A percentile compares a stretch with the other conserved stretches of the same genome.
These are phyloP conservation scores for Erodium texanum DNA, from an alignment of 441 rosid genomes.

Conservation along the genomic window DNA sequence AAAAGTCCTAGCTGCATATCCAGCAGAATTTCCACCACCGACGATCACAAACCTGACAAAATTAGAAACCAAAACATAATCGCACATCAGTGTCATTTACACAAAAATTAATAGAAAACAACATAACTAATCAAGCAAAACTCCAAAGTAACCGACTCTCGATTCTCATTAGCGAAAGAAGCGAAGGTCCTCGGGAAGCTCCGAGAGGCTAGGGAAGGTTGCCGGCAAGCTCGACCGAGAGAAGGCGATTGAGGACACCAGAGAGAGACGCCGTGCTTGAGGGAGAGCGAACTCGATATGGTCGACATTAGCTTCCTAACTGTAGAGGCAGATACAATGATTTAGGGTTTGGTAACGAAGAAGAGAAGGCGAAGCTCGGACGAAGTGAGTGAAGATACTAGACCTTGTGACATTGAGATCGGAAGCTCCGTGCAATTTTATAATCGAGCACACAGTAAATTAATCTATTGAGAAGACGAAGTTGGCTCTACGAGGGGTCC, in stretches of 20 bases:
- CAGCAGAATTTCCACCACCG: conserved; percentile 97
- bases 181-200: conserved; percentile 39
- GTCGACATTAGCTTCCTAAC: conserved; percentile 53
- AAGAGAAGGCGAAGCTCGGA: neutral
- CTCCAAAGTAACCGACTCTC: conserved; percentile 47
- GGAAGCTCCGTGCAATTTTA: neutral
- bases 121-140: neutral
- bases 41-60: conserved; percentile 58
- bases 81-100: neutral
- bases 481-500: conserved; percentile 20
- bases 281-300: conserved; percentile 36
- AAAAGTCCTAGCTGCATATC: conserved; percentile 84
- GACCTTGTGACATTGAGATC: conserved; percentile 38
- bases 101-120: neutral
- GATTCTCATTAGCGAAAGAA: conserved; percentile 62
- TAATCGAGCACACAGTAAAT: neutral
- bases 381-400: conserved; percentile 6
- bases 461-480: conserved; percentile 8
- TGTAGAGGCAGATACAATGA: conserved; percentile 12
- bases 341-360: conserved; percentile 17
- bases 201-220: conserved; percentile 18
- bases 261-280: conserved; percentile 49
- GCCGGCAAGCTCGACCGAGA: conserved; percentile 31
- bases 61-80: conserved; percentile 3
- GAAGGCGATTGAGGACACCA: conserved; percentile 45